Percentiles rank a stretch among this genome's conserved stretches.
These are phyloP conservation scores for Bryopsis sp. DNA, from an alignment of 139 green algal genomes.

Conservation along the genomic window DNA sequence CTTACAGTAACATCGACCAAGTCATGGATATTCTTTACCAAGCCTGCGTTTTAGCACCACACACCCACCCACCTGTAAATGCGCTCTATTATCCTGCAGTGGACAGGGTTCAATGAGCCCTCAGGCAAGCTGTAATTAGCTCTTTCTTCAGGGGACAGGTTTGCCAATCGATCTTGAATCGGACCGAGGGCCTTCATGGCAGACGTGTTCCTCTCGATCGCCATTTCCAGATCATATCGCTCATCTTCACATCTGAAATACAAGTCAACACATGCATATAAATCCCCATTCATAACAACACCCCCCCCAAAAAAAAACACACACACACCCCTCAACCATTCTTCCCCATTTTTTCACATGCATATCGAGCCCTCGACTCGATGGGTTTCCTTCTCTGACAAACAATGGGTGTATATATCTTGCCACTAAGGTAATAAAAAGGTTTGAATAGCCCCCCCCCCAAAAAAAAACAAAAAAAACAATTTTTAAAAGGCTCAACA, in stretches of 20 bases:
- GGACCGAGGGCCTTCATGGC: conserved; percentile 50
- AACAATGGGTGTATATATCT: too few relatives aligned
- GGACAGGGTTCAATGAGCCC: conserved; percentile 47
- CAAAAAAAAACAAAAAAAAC: too few relatives aligned
- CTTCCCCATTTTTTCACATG: neutral
- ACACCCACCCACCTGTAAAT: conserved; percentile 81
- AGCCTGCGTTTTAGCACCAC: too few relatives aligned
- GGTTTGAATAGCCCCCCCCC: too few relatives aligned
- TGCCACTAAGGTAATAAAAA: too few relatives aligned
- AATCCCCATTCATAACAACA: conserved; percentile 2
- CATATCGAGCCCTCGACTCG: too few relatives aligned
- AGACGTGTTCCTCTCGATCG: conserved; percentile 72
- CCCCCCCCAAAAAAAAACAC: too few relatives aligned
- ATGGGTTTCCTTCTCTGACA: too few relatives aligned
- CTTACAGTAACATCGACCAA: too few relatives aligned
- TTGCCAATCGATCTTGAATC: conserved; percentile 40
- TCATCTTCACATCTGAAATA: conserved; percentile 96
- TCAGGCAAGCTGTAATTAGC: conserved; percentile 40
- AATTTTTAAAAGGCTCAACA: too few relatives aligned
- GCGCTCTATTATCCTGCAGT: conserved; percentile 66
- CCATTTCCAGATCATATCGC: conserved; percentile 94
- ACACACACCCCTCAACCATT: neutral
- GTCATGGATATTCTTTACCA: too few relatives aligned
- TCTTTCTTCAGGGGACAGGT: conserved; percentile 54
- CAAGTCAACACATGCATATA: conserved; percentile 44